Percentiles rank a stretch among this genome's conserved stretches.
Evolutionary conservation across 768 basidiomycete species (phyloP).

Genomic region (Psilocybe sp.): DNA sequence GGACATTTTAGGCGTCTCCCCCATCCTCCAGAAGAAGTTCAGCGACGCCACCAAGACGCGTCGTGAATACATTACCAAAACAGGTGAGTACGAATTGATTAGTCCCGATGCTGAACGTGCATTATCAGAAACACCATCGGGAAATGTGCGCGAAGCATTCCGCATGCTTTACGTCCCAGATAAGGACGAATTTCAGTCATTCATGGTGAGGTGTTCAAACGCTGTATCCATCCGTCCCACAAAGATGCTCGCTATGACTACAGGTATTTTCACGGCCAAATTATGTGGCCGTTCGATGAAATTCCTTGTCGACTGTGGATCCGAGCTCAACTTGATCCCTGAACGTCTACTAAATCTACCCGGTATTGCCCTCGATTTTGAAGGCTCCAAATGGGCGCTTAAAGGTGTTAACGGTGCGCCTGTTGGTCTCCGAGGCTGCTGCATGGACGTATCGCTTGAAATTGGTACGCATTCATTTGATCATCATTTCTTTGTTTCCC

Average conservation of each 20-base stretch:
- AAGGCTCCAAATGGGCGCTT: not conserved
- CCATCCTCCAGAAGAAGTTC: not conserved
- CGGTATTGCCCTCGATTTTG: not conserved
- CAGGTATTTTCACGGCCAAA: not conserved
- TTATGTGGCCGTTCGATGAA: not conserved
- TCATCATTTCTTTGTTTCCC: slow-evolving; percentile 13
- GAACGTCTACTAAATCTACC: not conserved
- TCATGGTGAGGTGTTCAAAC: not conserved
- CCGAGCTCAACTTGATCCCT: slow-evolving; percentile 2
- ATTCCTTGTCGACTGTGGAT: slow-evolving; percentile 4
- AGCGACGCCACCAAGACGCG: not conserved
- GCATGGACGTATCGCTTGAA: slow-evolving; percentile 3
- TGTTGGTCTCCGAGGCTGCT: not conserved
- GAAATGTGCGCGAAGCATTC: not conserved
- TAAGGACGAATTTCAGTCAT: not conserved
- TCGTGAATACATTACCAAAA: not conserved
- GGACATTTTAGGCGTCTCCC: not conserved
- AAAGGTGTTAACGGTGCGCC: slow-evolving; percentile 3
- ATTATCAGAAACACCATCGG: not conserved
- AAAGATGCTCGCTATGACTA: not conserved
- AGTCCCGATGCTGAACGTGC: not conserved
- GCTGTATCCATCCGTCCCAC: not conserved
- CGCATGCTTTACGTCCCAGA: not conserved
- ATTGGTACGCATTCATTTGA: slow-evolving; percentile 10
- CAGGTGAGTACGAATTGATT: not conserved